Percentiles rank a stretch among this genome's conserved stretches.
phyloP scores from a whole-genome alignment of 1,284 basidiomycete species.

The Microbotryum lychnidis-dioicae region DNA sequence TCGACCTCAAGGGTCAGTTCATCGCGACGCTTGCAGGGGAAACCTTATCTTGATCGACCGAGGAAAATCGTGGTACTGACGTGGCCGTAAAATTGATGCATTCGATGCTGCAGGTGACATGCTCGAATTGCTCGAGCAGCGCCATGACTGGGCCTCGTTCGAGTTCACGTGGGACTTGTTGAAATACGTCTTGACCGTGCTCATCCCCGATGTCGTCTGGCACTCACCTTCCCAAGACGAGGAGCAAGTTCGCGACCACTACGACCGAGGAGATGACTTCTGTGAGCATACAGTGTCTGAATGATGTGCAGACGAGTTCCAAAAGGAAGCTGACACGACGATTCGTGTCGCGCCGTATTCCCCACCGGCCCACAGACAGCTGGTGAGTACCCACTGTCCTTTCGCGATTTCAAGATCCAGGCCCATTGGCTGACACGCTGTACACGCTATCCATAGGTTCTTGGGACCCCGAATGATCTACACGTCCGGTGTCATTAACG shows the following conservation, averaged over 20 bases:
- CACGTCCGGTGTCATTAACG: constrained; percentile 81
- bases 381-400: constrained; percentile 3
- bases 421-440: not conserved
- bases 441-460: constrained; percentile 52
- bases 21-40: too few species aligned
- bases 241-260: constrained; percentile 92
- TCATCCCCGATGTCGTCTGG: constrained; percentile 86
- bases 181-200: constrained; percentile 81
- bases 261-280: constrained; percentile 94
- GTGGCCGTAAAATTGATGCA: not conserved
- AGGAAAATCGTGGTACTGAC: not conserved
- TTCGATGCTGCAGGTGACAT: constrained; percentile 60
- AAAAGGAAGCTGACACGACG: constrained; percentile 3
- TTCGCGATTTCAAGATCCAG: not conserved
- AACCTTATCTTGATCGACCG: not conserved
- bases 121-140: constrained; percentile 83
- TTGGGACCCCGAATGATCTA: constrained; percentile 95
- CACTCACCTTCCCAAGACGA: constrained; percentile 88
- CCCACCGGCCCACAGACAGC: not conserved
- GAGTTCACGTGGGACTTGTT: constrained; percentile 73
- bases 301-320: not conserved
- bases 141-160: constrained; percentile 94
- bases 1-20: constrained; percentile 78
- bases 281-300: constrained; percentile 60
- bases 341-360: constrained; percentile 35